phyloP scores from a whole-genome alignment of 305 asterid species.

The Fraxinus xanthoxyloides region DNA sequence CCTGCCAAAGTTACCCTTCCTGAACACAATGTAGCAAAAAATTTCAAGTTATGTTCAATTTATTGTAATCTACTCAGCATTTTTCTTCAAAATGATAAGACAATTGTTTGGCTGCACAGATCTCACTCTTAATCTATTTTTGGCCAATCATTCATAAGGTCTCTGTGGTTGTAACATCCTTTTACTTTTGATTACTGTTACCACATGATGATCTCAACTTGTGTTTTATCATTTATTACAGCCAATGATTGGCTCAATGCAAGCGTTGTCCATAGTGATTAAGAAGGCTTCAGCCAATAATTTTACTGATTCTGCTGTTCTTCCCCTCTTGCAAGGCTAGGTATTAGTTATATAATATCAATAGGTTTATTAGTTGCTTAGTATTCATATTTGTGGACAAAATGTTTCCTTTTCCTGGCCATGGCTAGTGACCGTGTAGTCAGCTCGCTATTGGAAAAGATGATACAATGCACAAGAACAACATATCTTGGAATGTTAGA shows the following conservation, averaged over 20 bases:
- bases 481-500: slow-evolving; percentile 89
- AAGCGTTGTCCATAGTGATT: slow-evolving; percentile 74
- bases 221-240: slow-evolving; percentile 31
- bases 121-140: too few relatives aligned
- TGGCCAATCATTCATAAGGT: too few relatives aligned
- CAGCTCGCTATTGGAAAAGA: slow-evolving; percentile 86
- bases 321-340: slow-evolving; percentile 93
- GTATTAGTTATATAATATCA: slow-evolving; percentile 27
- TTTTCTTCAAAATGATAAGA: background rate
- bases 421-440: slow-evolving; percentile 91
- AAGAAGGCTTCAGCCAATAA: slow-evolving; percentile 79
- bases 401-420: slow-evolving; percentile 48
- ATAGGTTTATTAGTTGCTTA: slow-evolving; percentile 23
- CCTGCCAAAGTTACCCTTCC: slow-evolving; percentile 47
- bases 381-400: slow-evolving; percentile 22
- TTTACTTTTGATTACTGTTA: slow-evolving; percentile 9
- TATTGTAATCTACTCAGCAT: background rate
- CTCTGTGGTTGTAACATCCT: slow-evolving; percentile 9
- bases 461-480: slow-evolving; percentile 81
- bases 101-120: background rate
- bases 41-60: background rate
- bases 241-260: slow-evolving; percentile 98
- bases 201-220: slow-evolving; percentile 16
- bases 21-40: slow-evolving; percentile 39
- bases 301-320: slow-evolving; percentile 77